A percentile compares a stretch with the other conserved stretches of the same genome.
Evolutionary conservation across 306 rosid genomes (phyloP).

Genomic region (Acacia confusa): DNA sequence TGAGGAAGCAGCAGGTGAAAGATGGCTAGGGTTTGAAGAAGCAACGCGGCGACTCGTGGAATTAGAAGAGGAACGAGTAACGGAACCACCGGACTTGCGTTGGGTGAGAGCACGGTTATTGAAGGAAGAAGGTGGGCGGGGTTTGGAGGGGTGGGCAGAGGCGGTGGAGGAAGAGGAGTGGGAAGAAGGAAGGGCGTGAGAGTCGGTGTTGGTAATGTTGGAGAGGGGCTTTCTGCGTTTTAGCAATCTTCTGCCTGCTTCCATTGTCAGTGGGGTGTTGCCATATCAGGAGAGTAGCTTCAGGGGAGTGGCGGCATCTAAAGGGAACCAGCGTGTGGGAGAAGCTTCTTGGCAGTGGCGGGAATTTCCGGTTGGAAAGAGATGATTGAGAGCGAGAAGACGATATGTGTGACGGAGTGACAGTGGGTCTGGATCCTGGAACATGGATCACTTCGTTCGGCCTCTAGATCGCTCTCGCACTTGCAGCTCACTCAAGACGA

Average conservation of each 20-base stretch:
- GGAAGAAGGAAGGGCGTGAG: constrained; percentile 29
- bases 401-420: not conserved
- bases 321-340: not conserved
- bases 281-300: not conserved
- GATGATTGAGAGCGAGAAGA: not conserved
- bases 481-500: not conserved
- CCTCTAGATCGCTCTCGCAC: not conserved
- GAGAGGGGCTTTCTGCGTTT: constrained; percentile 61
- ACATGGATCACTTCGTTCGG: too few relatives aligned
- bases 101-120: not conserved
- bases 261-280: constrained; percentile 32
- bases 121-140: constrained; percentile 32
- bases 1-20: constrained; percentile 6
- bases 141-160: constrained; percentile 35
- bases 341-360: constrained; percentile 25
- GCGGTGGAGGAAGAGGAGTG: constrained; percentile 37
- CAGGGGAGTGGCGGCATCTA: not conserved
- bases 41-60: not conserved
- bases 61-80: not conserved
- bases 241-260: constrained; percentile 31
- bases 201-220: constrained; percentile 50
- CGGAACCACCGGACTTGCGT: not conserved
- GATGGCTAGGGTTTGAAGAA: constrained; percentile 22
- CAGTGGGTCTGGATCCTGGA: too few relatives aligned
- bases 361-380: constrained; percentile 23